Evolutionary conservation across 768 basidiomycete species (phyloP).

Genomic region (Pisolithus albus): DNA sequence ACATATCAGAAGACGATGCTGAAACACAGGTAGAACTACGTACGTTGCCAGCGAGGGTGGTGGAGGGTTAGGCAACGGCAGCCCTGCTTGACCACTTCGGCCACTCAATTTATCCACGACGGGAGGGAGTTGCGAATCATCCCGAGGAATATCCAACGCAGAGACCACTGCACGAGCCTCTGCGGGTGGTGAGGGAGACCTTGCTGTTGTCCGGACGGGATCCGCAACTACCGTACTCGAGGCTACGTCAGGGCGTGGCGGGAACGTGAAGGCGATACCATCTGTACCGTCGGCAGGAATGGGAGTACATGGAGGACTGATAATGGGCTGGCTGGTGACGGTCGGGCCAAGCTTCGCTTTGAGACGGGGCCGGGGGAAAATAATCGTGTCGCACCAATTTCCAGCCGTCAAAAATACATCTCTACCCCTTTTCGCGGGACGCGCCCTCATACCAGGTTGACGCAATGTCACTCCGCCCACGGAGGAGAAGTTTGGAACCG

Average conservation of each 20-base stretch:
- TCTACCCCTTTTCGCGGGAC: constrained; percentile 33
- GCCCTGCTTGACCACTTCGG: constrained; percentile 37
- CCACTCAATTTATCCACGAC: neutral
- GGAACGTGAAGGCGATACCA: constrained; percentile 2
- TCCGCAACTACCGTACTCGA: constrained; percentile 8
- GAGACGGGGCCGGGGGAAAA: constrained; percentile 72
- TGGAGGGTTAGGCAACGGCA: constrained; percentile 47
- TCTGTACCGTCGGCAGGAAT: constrained; percentile 13
- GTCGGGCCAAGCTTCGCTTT: constrained; percentile 37
- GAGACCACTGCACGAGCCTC: constrained; percentile 3
- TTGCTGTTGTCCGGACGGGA: constrained; percentile 2
- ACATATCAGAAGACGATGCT: neutral
- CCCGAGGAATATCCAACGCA: constrained; percentile 13
- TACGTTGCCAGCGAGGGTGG: constrained; percentile 49
- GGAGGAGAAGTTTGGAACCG: constrained; percentile 56
- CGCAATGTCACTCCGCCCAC: constrained; percentile 5
- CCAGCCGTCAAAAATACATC: constrained; percentile 69
- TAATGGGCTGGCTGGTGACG: constrained; percentile 27
- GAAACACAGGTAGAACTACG: constrained; percentile 10
- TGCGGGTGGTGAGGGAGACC: neutral
- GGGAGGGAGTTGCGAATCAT: constrained; percentile 7
- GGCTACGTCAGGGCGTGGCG: constrained; percentile 16
- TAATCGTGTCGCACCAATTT: constrained; percentile 75
- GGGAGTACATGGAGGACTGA: constrained; percentile 48
- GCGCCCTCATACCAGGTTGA: constrained; percentile 14